A percentile compares a stretch with the other conserved stretches of the same genome.
Evolutionary conservation across 805 yeast species (phyloP).

Genomic region (Saccharomycopsis sp.): DNA sequence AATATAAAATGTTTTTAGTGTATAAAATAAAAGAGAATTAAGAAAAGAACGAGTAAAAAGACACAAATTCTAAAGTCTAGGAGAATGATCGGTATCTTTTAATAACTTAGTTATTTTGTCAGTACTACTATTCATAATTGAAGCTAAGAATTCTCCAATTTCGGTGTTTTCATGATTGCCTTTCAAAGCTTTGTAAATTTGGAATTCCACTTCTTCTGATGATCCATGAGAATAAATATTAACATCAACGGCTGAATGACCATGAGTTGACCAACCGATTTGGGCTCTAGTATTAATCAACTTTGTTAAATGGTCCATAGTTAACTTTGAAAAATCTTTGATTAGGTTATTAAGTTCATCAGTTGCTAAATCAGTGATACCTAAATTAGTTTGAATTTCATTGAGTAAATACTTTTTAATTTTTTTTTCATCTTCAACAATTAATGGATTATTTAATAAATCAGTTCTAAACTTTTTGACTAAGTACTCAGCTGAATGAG

Average conservation of each 20-base stretch:
- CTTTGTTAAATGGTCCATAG: constrained; percentile 45
- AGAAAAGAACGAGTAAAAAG: no score
- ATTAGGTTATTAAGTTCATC: constrained; percentile 43
- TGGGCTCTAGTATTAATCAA: constrained; percentile 76
- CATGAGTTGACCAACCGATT: constrained; percentile 95
- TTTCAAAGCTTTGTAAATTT: constrained; percentile 37
- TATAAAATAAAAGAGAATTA: no score
- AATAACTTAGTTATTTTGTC: constrained; percentile 41
- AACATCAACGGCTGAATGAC: constrained; percentile 93
- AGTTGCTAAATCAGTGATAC: constrained; percentile 44
- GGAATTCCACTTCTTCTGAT: constrained; percentile 32
- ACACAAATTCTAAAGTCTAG: constrained; percentile 17
- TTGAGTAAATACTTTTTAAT: constrained; percentile 40
- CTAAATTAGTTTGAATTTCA: constrained; percentile 54
- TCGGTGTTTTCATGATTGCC: constrained; percentile 88
- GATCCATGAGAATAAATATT: constrained; percentile 78
- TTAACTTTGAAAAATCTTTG: constrained; percentile 20
- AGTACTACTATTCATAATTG: constrained; percentile 18
- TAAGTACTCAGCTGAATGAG: constrained; percentile 70
- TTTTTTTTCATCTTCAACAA: constrained; percentile 13
- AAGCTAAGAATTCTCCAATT: constrained; percentile 64
- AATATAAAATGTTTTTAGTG: no score
- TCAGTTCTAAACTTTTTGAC: constrained; percentile 33
- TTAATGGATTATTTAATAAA: constrained; percentile 24
- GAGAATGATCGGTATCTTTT: constrained; percentile 39